These are phyloP conservation scores for Strobilomyces confusus DNA, from an alignment of 768 basidiomycete genomes.

Conservation along the genomic window DNA sequence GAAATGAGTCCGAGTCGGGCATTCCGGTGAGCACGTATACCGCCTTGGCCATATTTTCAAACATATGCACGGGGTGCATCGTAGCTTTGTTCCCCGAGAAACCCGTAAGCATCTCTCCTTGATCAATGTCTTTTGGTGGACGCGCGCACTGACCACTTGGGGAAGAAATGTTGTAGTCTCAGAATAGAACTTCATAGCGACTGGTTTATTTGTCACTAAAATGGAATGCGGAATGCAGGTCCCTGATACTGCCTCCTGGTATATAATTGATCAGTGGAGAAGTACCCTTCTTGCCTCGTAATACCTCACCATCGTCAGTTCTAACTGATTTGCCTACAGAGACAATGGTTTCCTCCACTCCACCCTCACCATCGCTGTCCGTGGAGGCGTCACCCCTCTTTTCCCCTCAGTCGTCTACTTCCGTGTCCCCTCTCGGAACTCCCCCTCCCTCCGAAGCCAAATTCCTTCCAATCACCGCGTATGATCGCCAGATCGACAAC, in stretches of 20 bases:
- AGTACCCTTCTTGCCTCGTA: no score
- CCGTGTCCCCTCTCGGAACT: slow-evolving; percentile 1
- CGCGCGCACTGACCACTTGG: not conserved
- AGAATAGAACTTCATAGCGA: not conserved
- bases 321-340: not conserved
- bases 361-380: not conserved
- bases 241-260: no score
- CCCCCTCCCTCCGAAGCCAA: slow-evolving; percentile 5
- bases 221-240: not conserved
- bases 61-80: no score
- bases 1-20: no score
- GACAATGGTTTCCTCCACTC: slow-evolving; percentile 1
- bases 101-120: no score
- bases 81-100: no score
- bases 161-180: not conserved
- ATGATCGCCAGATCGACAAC: slow-evolving; percentile 20
- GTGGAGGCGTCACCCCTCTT: not conserved
- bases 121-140: not conserved
- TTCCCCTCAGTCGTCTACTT: not conserved
- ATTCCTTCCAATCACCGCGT: not conserved
- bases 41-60: no score
- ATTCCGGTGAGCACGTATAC: no score
- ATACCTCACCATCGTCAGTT: not conserved
- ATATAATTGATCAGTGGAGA: no score
- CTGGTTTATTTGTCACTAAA: not conserved